Percentiles rank a stretch among this genome's conserved stretches.
These are phyloP conservation scores for Vigna reflexopilosa DNA, from an alignment of 306 rosid genomes.

Conservation along the genomic window DNA sequence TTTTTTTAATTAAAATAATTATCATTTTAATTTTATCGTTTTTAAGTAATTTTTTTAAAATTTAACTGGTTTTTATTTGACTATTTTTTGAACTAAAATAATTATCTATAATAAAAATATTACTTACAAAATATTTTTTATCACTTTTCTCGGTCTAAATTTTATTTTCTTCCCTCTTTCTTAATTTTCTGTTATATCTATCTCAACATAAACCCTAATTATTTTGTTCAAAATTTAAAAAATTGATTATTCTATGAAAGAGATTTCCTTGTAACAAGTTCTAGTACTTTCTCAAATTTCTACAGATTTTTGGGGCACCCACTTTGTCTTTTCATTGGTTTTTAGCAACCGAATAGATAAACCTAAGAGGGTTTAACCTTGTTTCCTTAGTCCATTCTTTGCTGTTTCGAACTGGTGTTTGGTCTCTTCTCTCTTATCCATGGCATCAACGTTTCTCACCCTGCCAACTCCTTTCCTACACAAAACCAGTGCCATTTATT, in stretches of 20 bases:
- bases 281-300: constrained; percentile 21
- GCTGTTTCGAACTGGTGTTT: neutral
- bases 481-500: constrained; percentile 52
- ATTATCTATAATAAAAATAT: too few species aligned
- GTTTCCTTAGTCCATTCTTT: neutral
- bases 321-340: neutral
- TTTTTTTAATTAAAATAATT: too few species aligned
- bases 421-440: constrained; percentile 51
- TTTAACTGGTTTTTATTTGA: too few species aligned
- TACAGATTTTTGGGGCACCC: neutral
- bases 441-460: constrained; percentile 80
- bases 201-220: too few species aligned
- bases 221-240: neutral
- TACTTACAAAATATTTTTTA: too few species aligned
- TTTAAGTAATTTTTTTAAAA: too few species aligned
- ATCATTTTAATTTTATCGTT: too few species aligned
- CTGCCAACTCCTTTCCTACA: constrained; percentile 56
- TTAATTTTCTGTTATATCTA: too few species aligned
- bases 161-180: too few species aligned
- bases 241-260: neutral
- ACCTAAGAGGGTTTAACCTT: constrained; percentile 39
- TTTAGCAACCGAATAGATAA: constrained; percentile 19
- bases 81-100: too few species aligned
- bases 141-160: too few species aligned
- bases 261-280: neutral